A percentile compares a stretch with the other conserved stretches of the same genome.
phyloP scores from a whole-genome alignment of 768 basidiomycete genomes.

The Cantharellus anzutake region DNA sequence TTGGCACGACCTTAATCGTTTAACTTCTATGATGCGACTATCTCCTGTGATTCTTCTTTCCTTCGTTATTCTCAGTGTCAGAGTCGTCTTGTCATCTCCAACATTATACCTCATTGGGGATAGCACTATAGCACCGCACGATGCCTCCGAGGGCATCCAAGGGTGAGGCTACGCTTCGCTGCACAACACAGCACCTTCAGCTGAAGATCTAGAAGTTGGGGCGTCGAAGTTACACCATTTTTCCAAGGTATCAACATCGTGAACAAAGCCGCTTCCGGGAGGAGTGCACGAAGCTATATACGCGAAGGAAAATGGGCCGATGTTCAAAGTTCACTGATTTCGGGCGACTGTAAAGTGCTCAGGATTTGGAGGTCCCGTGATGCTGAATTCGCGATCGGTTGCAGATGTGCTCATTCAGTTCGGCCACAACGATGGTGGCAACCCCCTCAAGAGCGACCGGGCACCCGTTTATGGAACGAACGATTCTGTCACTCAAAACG shows the following conservation, averaged over 20 bases:
- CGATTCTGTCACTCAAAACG: neutral
- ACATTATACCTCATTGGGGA: constrained; percentile 14
- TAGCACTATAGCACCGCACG: constrained; percentile 12
- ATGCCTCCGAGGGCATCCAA: constrained; percentile 4
- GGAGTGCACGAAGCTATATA: constrained; percentile 28
- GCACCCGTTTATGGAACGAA: constrained; percentile 9
- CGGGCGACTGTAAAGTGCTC: neutral
- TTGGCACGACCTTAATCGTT: too few relatives aligned
- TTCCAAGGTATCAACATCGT: constrained; percentile 20
- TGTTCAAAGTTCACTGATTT: constrained; percentile 16
- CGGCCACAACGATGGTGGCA: constrained; percentile 28
- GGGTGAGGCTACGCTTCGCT: neutral
- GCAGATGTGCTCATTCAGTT: constrained; percentile 10
- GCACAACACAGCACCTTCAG: neutral
- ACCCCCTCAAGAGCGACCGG: neutral
- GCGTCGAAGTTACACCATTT: neutral
- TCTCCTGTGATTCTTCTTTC: too few relatives aligned
- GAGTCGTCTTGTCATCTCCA: neutral
- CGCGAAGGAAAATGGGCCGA: constrained; percentile 19
- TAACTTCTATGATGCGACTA: too few relatives aligned
- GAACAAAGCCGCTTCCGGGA: constrained; percentile 28
- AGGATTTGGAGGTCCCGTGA: too few relatives aligned
- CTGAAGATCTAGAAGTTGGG: constrained; percentile 3
- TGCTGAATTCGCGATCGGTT: neutral
- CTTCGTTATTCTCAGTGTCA: too few relatives aligned